Evolutionary conservation across 176 grass and related monocot species (phyloP), one percentile per base, ranked within the genome.

Genomic region (Oryza meyeriana): DNA sequence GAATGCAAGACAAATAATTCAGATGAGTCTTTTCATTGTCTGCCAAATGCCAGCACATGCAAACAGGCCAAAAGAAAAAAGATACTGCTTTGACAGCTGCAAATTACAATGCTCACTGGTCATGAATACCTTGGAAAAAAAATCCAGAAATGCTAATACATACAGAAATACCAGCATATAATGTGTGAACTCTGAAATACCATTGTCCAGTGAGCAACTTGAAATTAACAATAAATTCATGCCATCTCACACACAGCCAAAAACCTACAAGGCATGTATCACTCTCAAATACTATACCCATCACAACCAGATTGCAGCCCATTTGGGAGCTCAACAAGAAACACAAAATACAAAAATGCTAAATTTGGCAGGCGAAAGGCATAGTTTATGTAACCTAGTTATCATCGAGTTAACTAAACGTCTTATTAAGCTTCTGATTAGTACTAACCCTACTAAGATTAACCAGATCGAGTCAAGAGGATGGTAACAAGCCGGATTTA

Each of bases 351-450:
- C 47, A 50, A 50, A 50, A 50, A 16, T 50, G 47, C 17, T 22
- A 30, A 47, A 8, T 48, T 65, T 13, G 64, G 6, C 10, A 14
- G 18, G 64, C 6, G 40, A 66, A 20, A 7, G 22, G 24, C 76
- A 80, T 80, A 55, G 24, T 41, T 74, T 57, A 42, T 73, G 84
- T 41, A 64, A 79, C 66, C 57, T 50, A 76, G 52, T 22, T 26
- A 4, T 9, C 28, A 68, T 79, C 40, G 22, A 79, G 34, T 50
- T 31, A 78, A 76, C 12, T 39, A 61, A 10, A 65, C 17, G 29
- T 33, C 63, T 65, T 3, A 34, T 20, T 34, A 34, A 34, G 64
- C 31, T 20, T 3, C 16, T 17, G 16, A 66, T 34, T 66, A 17
- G 17, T 20, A 12, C 29, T 0, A 17, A 64, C 9, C 33, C 10